Evolutionary conservation across 768 basidiomycete species (phyloP).

Genomic region (Suillus americanus): DNA sequence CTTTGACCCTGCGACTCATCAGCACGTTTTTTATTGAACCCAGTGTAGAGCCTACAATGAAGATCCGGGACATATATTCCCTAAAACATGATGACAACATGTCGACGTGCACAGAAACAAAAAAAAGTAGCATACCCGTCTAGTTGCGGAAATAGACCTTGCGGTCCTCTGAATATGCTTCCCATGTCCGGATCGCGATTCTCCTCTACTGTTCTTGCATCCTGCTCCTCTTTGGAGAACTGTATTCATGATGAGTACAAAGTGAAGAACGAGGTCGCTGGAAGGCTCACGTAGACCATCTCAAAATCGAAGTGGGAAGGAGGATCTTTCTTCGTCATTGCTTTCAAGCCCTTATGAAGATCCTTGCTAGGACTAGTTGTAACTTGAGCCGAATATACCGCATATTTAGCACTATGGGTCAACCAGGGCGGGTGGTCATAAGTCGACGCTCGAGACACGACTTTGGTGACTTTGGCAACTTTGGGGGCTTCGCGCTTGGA

Average conservation of each 20-base stretch:
- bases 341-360: conserved; percentile 63
- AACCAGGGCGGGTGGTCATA: neutral
- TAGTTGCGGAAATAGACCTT: conserved; percentile 78
- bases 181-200: conserved; percentile 54
- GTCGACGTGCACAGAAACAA: neutral
- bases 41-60: conserved; percentile 53
- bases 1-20: conserved; percentile 64
- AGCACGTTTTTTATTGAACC: neutral
- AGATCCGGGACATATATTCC: conserved; percentile 57
- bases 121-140: conserved; percentile 52
- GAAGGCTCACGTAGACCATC: conserved; percentile 69
- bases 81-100: conserved; percentile 33
- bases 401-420: conserved; percentile 5
- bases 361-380: conserved; percentile 59
- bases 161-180: conserved; percentile 60
- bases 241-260: conserved; percentile 21
- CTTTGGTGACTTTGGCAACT: neutral
- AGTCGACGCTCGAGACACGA: neutral
- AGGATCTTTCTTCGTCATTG: conserved; percentile 90
- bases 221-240: conserved; percentile 77
- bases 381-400: conserved; percentile 33
- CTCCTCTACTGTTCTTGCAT: conserved; percentile 65
- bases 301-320: conserved; percentile 71
- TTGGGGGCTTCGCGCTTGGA: neutral
- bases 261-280: neutral